Evolutionary conservation across 345 rosid species (phyloP), one percentile per base, ranked within the genome.

Genomic region (Gossypium mustelinum): DNA sequence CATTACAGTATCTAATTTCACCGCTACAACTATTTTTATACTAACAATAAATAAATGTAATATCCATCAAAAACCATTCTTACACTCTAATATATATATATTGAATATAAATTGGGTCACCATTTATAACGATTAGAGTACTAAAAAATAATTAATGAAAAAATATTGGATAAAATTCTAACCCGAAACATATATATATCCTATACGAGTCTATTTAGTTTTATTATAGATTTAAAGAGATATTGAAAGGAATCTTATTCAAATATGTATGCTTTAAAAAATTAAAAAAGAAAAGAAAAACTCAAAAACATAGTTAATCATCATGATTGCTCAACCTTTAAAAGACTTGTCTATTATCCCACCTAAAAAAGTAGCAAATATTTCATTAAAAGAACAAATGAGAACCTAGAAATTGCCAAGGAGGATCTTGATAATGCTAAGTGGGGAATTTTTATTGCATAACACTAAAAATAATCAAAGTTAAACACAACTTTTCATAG

Each of bases 371-470:
- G 17, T 27, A 5, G 34, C 60, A 14, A 10, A 11, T 58, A 24
- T 24, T 24, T 48, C 56, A 44, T 73, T 29, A 70, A 57, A 61
- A 67, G 62, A 62, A 69, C 41, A 74, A 74, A 68, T 34, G 64
- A 57, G 66, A 59, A 25, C 69, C 20, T 72, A 69, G 64, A 75
- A 57, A 50, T 63, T 52, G 67, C 18, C 75, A 14, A 54, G 59
- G 58, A 20, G 69, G 77, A 71, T 79, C 68, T 59, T 54, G 56
- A 63, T 70, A 66, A 73, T 72, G 74, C 72, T 81, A 65, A 68
- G 78, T 71, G 81, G 84, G 70, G 69, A 80, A 74, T 78, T 76
- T 73, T 81, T 75, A 78, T 79, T 78, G 77, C 82, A 75, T 68
- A 61, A 78, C 5, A 5, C 41, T 34, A 34, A 34, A 34, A 34